phyloP scores from a whole-genome alignment of 2,329 filamentous ascomycete genomes.

The Corynespora cassiicola region DNA sequence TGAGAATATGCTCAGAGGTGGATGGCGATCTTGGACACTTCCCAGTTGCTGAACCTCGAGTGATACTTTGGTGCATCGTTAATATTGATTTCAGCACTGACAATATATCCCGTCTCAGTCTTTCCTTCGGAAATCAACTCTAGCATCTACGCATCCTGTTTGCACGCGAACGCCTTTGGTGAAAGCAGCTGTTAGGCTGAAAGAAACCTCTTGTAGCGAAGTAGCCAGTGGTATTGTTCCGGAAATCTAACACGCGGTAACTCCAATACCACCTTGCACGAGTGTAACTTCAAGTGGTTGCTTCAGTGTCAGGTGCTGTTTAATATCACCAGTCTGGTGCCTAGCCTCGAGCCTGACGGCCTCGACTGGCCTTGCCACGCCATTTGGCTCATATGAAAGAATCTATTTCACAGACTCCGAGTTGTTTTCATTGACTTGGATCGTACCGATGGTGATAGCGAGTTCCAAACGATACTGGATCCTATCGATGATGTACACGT shows the following conservation, averaged over 20 bases:
- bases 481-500: slow-evolving; percentile 37
- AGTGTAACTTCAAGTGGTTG: slow-evolving; percentile 31
- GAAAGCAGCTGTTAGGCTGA: no score
- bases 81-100: slow-evolving; percentile 18
- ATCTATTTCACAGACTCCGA: slow-evolving; percentile 36
- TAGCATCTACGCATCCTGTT: slow-evolving; percentile 12
- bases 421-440: slow-evolving; percentile 37
- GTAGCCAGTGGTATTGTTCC: slow-evolving; percentile 3
- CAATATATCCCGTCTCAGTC: slow-evolving; percentile 19
- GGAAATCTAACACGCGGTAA: slow-evolving; percentile 25
- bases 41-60: no score
- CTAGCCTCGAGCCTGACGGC: slow-evolving; percentile 8
- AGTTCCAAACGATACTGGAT: slow-evolving; percentile 14
- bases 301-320: slow-evolving; percentile 23
- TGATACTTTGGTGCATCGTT: slow-evolving; percentile 27
- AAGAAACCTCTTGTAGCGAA: slow-evolving; percentile 19
- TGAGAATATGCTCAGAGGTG: no score
- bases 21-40: no score
- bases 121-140: slow-evolving; percentile 17
- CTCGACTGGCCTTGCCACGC: slow-evolving; percentile 3
- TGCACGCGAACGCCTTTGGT: slow-evolving; percentile 8
- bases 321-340: slow-evolving; percentile 16
- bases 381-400: slow-evolving; percentile 15
- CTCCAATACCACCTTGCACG: slow-evolving; percentile 31
- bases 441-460: slow-evolving; percentile 36